Conservation (phyloP, 306 rosid species). For the Cucurbita pepo region DNA sequence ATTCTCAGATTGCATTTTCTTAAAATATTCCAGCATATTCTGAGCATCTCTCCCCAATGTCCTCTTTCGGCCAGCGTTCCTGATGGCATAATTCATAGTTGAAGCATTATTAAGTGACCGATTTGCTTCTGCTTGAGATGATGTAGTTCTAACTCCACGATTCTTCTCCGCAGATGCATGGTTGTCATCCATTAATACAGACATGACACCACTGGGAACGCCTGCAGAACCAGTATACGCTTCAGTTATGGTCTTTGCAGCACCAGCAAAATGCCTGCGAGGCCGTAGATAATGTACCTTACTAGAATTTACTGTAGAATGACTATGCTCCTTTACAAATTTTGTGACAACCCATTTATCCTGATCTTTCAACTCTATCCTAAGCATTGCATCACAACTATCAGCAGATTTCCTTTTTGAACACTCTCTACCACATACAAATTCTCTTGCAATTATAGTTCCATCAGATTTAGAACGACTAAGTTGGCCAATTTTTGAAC, state of each 20-base stretch:
- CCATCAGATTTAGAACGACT: conserved; percentile 43
- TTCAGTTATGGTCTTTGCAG: conserved; percentile 50
- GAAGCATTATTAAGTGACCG: conserved; percentile 30
- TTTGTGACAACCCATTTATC: conserved; percentile 74
- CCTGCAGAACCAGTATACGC: conserved; percentile 52
- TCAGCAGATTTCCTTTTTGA: conserved; percentile 49
- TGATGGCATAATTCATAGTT: conserved; percentile 24
- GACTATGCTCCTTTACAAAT: conserved; percentile 78
- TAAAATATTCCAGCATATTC: conserved; percentile 77
- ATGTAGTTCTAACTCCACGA: conserved; percentile 30
- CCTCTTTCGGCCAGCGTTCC: conserved; percentile 32
- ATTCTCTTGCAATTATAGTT: conserved; percentile 36
- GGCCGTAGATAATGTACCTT: conserved; percentile 43
- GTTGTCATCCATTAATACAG: conserved; percentile 63
- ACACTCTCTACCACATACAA: conserved; percentile 61
- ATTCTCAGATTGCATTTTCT: conserved; percentile 89
- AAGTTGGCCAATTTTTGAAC: conserved; percentile 36
- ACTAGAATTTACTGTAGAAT: conserved; percentile 33
- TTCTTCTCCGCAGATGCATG: conserved; percentile 30
- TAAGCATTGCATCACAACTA: conserved; percentile 63
- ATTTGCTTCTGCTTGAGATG: conserved; percentile 28
- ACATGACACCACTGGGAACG: conserved; percentile 89
- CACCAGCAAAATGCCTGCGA: conserved; percentile 73
- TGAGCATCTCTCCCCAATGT: conserved; percentile 78
- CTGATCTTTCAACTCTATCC: conserved; percentile 48